A percentile compares a stretch with the other conserved stretches of the same genome.
Conservation (phyloP, 2,329 filamentous ascomycete species). For the Fusarium lateritium region DNA sequence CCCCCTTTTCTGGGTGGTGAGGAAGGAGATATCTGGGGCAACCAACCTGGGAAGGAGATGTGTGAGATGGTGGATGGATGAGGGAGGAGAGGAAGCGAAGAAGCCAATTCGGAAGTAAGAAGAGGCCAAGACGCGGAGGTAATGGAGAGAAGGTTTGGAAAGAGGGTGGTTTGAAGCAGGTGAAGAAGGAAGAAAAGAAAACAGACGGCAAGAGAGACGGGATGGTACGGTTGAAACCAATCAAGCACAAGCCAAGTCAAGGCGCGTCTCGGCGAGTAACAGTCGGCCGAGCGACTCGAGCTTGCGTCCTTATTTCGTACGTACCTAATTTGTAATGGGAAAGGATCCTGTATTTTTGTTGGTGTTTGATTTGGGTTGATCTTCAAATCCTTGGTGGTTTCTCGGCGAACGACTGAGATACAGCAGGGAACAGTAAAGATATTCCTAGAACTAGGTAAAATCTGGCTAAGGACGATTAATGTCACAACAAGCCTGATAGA, state of each 20-base stretch:
- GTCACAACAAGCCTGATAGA: slow-evolving; percentile 52
- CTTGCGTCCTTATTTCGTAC: slow-evolving; percentile 30
- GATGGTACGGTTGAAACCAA: slow-evolving; percentile 30
- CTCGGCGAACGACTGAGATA: slow-evolving; percentile 45
- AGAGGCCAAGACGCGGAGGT: slow-evolving; percentile 13
- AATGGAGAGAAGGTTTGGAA: slow-evolving; percentile 29
- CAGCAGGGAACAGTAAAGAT: slow-evolving; percentile 34
- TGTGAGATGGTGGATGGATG: slow-evolving; percentile 22
- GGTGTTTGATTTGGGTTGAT: slow-evolving; percentile 32
- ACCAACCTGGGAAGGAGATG: slow-evolving; percentile 43
- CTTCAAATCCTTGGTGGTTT: slow-evolving; percentile 36
- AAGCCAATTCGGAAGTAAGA: slow-evolving; percentile 34
- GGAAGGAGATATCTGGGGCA: slow-evolving; percentile 12
- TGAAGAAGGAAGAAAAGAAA: slow-evolving; percentile 36
- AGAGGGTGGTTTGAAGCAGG: slow-evolving; percentile 13
- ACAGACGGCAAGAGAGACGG: slow-evolving; percentile 30
- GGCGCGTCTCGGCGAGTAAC: slow-evolving; percentile 40
- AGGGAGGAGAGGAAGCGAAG: slow-evolving; percentile 1
- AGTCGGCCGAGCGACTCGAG: slow-evolving; percentile 34
- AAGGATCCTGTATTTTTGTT: slow-evolving; percentile 37
- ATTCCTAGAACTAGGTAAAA: slow-evolving; percentile 46
- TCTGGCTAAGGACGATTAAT: slow-evolving; percentile 45
- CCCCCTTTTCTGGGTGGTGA: slow-evolving; percentile 9
- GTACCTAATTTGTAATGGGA: slow-evolving; percentile 45
- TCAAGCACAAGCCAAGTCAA: slow-evolving; percentile 43